Conservation (phyloP, 1,284 basidiomycete species). For the Marasmius oreades region DNA sequence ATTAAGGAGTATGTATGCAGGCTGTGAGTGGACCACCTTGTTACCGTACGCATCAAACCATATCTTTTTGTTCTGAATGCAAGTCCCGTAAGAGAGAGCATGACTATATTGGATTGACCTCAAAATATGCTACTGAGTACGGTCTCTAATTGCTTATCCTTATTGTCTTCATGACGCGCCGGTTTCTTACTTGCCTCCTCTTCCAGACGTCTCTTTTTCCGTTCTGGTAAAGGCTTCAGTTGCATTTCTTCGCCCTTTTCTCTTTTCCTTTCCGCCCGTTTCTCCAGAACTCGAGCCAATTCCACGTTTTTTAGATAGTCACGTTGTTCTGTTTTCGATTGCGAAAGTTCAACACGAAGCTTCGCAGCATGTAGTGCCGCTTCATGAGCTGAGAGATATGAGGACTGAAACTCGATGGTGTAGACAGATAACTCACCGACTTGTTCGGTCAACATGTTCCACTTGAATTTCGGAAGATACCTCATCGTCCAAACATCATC, state of each 20-base stretch:
- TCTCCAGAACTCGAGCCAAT: conserved; percentile 86
- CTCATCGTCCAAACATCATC: conserved; percentile 99
- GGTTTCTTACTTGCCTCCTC: conserved; percentile 14
- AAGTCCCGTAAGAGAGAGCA: too few relatives aligned
- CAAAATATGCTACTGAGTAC: conserved; percentile 59
- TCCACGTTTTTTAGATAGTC: conserved; percentile 96
- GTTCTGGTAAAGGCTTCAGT: conserved; percentile 28
- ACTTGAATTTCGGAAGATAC: conserved; percentile 96
- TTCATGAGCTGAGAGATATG: conserved; percentile 73
- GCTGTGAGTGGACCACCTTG: too few relatives aligned
- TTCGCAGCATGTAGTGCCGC: conserved; percentile 85
- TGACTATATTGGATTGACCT: conserved; percentile 4
- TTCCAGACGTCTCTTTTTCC: conserved; percentile 25
- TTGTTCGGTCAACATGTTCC: conserved; percentile 99
- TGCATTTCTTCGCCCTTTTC: conserved; percentile 47
- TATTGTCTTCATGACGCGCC: conserved; percentile 19
- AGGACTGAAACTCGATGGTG: conserved; percentile 10
- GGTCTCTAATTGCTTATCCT: conserved; percentile 36
- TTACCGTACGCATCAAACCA: too few relatives aligned
- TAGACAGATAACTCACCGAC: conserved; percentile 66
- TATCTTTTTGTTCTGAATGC: too few relatives aligned
- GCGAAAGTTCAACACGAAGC: conserved; percentile 86
- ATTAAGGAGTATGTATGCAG: too few relatives aligned
- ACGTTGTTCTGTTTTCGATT: conserved; percentile 85
- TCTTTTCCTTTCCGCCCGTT: conserved; percentile 74